Conservation (phyloP, 768 basidiomycete species). For the Boletellus sp. region DNA sequence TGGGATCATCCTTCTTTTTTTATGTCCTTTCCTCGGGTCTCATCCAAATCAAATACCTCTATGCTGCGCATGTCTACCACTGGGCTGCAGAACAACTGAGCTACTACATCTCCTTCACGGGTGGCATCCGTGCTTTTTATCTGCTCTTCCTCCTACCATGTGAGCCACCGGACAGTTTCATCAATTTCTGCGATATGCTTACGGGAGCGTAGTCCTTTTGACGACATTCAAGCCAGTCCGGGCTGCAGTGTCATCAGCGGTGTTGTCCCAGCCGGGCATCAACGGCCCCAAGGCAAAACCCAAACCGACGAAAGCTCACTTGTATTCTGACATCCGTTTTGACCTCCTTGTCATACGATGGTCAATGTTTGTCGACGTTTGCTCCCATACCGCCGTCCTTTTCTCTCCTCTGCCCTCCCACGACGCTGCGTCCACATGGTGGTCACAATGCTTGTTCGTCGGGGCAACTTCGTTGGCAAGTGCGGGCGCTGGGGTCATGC, state of each 20-base stretch:
- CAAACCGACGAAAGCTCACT: constrained; percentile 44
- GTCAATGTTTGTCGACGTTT: constrained; percentile 65
- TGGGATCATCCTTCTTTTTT: constrained; percentile 61
- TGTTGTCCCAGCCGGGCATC: constrained; percentile 3
- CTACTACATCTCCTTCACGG: constrained; percentile 71
- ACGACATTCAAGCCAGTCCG: constrained; percentile 52
- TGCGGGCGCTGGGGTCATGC: constrained; percentile 65
- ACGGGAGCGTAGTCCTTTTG: constrained; percentile 48
- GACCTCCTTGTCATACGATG: constrained; percentile 62
- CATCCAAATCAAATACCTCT: constrained; percentile 73
- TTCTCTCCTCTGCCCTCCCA: constrained; percentile 46
- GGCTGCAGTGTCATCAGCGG: constrained; percentile 2
- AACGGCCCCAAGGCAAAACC: constrained; percentile 33
- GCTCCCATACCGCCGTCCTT: constrained; percentile 61
- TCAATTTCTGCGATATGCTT: constrained; percentile 33
- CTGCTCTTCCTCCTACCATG: constrained; percentile 67
- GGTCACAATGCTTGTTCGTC: constrained; percentile 47
- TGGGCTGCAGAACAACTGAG: constrained; percentile 71
- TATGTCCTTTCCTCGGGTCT: constrained; percentile 68
- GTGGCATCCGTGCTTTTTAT: constrained; percentile 60
- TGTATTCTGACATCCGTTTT: constrained; percentile 61
- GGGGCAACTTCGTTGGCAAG: constrained; percentile 59
- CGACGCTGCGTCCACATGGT: constrained; percentile 11
- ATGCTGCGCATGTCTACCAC: constrained; percentile 65
- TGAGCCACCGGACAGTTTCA: constrained; percentile 33